Percentiles rank a stretch among this genome's conserved stretches.
Conservation (phyloP, 2,329 filamentous ascomycete species). For the Diaporthe humulicola region DNA sequence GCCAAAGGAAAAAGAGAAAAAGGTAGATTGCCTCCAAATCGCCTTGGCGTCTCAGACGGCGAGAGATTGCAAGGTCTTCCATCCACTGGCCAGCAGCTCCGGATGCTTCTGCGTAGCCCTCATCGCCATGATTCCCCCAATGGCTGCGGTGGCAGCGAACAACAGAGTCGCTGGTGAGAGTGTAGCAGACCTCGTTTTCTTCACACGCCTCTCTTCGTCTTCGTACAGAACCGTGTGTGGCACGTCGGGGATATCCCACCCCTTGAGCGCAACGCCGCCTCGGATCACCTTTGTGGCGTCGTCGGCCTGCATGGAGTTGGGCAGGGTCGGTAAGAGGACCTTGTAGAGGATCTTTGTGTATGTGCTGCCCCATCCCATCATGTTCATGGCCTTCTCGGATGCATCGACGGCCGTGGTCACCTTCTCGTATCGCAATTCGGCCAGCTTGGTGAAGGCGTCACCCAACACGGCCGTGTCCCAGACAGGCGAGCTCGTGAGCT, state of each 20-base stretch:
- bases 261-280: neutral
- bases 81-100: neutral
- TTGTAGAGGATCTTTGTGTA: conserved; percentile 12
- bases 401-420: neutral
- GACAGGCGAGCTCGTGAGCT: neutral
- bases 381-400: neutral
- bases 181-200: neutral
- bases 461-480: conserved; percentile 10
- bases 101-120: neutral
- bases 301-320: neutral
- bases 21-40: no score
- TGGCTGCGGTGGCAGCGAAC: neutral
- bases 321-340: neutral
- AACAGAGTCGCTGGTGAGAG: neutral
- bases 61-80: neutral
- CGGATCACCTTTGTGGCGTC: neutral
- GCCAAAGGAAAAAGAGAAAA: neutral
- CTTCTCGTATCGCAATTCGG: neutral
- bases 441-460: conserved; percentile 11
- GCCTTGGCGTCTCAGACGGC: neutral
- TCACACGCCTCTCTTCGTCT: neutral
- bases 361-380: conserved; percentile 7
- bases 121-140: neutral
- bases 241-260: neutral
- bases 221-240: conserved; percentile 2